phyloP scores from a whole-genome alignment of 2,329 filamentous ascomycete genomes.

The Penicillium decumbens region DNA sequence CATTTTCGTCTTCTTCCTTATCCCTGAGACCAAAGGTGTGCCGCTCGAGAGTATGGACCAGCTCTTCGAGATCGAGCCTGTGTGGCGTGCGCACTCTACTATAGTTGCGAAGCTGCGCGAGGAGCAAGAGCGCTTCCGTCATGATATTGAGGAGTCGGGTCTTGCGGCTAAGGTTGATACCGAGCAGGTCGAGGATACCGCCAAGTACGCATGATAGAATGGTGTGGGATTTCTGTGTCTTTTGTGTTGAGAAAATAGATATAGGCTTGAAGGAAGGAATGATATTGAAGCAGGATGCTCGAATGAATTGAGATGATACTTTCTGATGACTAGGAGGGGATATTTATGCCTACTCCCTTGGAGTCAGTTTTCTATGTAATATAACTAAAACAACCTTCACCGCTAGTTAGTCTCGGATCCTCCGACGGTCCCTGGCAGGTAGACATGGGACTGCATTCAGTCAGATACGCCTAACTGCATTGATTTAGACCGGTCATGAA shows the following conservation, averaged over 20 bases:
- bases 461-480: no score
- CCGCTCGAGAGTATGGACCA: slow-evolving; percentile 63
- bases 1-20: slow-evolving; percentile 58
- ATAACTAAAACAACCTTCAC: no score
- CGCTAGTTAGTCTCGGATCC: no score
- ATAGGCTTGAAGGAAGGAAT: no score
- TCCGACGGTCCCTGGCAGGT: no score
- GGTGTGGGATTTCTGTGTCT: background rate
- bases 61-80: slow-evolving; percentile 49
- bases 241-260: background rate
- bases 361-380: no score
- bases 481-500: no score
- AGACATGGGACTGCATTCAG: no score
- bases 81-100: slow-evolving; percentile 34
- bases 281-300: no score
- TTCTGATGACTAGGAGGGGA: no score
- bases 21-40: slow-evolving; percentile 64
- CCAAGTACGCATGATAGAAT: slow-evolving; percentile 16
- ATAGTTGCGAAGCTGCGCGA: slow-evolving; percentile 32
- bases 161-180: slow-evolving; percentile 14
- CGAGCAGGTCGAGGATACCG: slow-evolving; percentile 18
- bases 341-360: no score
- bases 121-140: slow-evolving; percentile 35
- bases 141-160: slow-evolving; percentile 20
- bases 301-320: no score